Base-by-base conservation (phyloP, 805 yeast species). In the Wickerhamiella azymoides region DNA sequence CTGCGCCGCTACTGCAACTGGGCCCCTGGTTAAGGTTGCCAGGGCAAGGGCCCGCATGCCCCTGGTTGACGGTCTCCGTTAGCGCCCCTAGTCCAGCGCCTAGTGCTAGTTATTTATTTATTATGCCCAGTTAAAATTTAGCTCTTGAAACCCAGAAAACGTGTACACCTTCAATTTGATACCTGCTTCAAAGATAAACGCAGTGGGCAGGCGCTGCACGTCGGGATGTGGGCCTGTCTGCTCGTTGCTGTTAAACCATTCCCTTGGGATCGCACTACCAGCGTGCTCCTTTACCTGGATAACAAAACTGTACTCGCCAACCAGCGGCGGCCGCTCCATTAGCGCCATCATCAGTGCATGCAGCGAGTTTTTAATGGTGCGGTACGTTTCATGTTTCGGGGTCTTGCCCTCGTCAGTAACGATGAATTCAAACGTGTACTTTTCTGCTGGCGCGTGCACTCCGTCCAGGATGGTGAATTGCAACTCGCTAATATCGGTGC, bases 1-100 rank as follows among this genome's bases (percentile, higher is more conserved):
- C 52, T 71, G 40, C 55, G 58, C 26, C 50, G 50, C 36, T 56
- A 59, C 30, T 62, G 65, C 39, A 37, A 46, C 13, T 61, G 65
- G 65, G 48, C 47, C 25, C 55, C 60, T 11, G 13, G 26, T 4
- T 27, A 21, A n/a, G n/a, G n/a, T n/a, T n/a, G n/a, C n/a, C n/a
- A n/a, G n/a, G n/a, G n/a, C n/a, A n/a, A n/a, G n/a, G n/a, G n/a
- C n/a, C n/a, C n/a, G n/a, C n/a, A n/a, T n/a, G n/a, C n/a, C n/a
- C n/a, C n/a, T n/a, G n/a, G n/a, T n/a, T n/a, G n/a, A n/a, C n/a
- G n/a, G n/a, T n/a, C n/a, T n/a, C n/a, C n/a, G n/a, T n/a, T n/a
- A n/a, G n/a, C n/a, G n/a, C n/a, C n/a, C n/a, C n/a, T n/a, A n/a
- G n/a, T n/a, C n/a, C n/a, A n/a, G n/a, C n/a, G n/a, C n/a, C n/a